Conservation (phyloP, 2,329 filamentous ascomycete genomes). For the Epichloe coenophiala region DNA sequence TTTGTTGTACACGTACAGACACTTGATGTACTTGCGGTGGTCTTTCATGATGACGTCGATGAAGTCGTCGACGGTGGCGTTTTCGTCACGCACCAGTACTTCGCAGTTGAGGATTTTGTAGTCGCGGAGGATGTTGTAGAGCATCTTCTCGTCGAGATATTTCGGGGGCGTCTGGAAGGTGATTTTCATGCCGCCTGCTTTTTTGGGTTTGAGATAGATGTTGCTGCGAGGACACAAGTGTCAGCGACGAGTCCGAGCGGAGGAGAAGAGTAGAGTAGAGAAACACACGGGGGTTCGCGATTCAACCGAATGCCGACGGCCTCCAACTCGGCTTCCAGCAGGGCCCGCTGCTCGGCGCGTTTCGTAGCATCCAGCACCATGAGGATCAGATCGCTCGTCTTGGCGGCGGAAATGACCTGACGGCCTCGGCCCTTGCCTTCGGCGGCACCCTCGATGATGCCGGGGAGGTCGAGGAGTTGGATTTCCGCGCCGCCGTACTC, state of each 20-base stretch:
- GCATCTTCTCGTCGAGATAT: constrained; percentile 89
- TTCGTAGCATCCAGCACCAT: constrained; percentile 98
- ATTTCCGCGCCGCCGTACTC: constrained; percentile 98
- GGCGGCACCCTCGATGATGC: constrained; percentile 93
- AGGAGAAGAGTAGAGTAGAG: background rate
- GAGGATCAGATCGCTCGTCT: constrained; percentile 92
- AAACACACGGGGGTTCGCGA: constrained; percentile 72
- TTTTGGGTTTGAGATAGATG: constrained; percentile 93
- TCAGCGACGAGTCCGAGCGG: no score
- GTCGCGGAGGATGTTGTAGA: constrained; percentile 93
- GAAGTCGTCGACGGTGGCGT: constrained; percentile 92
- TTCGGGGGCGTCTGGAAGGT: constrained; percentile 87
- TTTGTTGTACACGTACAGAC: constrained; percentile 99
- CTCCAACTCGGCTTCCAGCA: constrained; percentile 86
- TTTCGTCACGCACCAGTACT: constrained; percentile 86
- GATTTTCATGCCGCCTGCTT: constrained; percentile 96
- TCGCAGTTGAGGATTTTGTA: constrained; percentile 99
- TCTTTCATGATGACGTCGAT: constrained; percentile 99
- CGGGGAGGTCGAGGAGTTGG: constrained; percentile 90
- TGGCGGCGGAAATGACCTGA: constrained; percentile 94
- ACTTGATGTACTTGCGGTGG: constrained; percentile 91
- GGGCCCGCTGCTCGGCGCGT: constrained; percentile 77
- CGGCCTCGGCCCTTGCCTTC: constrained; percentile 92
- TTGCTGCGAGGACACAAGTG: constrained; percentile 44
- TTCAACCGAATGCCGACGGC: constrained; percentile 92